These are phyloP conservation scores for Calvatia gigantea DNA, from an alignment of 768 basidiomycete genomes.

Conservation along the genomic window DNA sequence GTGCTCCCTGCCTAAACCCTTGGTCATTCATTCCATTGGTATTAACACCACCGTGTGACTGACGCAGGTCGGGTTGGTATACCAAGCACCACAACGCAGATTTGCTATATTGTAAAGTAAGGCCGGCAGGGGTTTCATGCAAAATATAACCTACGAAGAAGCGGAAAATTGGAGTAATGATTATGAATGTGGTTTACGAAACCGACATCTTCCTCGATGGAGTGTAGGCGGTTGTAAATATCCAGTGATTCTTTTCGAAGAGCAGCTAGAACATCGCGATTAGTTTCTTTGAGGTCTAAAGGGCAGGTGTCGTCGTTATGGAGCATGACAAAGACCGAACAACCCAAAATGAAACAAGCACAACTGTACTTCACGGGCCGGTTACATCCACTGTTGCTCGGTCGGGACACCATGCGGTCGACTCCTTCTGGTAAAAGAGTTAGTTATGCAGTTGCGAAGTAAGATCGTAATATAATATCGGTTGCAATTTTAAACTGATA, in stretches of 20 bases:
- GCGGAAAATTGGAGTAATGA: background rate
- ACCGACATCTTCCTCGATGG: slow-evolving; percentile 69
- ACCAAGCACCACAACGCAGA: slow-evolving; percentile 93
- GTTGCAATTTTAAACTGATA: too few relatives aligned
- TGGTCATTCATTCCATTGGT: background rate
- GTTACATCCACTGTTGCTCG: too few relatives aligned
- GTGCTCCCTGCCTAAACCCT: slow-evolving; percentile 26
- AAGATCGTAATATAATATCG: too few relatives aligned
- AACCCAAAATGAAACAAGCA: too few relatives aligned
- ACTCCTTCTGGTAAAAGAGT: too few relatives aligned
- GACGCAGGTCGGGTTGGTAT: slow-evolving; percentile 69
- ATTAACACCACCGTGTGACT: slow-evolving; percentile 14
- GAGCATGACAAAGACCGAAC: slow-evolving; percentile 3
- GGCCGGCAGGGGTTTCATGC: background rate
- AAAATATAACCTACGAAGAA: background rate
- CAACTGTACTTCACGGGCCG: too few relatives aligned
- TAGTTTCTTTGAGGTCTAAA: background rate
- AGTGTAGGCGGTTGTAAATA: slow-evolving; percentile 85
- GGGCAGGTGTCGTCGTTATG: background rate
- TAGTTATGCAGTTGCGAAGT: too few relatives aligned
- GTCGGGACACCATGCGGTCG: too few relatives aligned
- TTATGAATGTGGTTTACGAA: slow-evolving; percentile 47
- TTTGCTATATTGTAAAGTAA: slow-evolving; percentile 54
- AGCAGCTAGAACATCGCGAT: slow-evolving; percentile 36
- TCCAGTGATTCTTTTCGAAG: slow-evolving; percentile 71